These are phyloP conservation scores for Spatholobus suberectus DNA, from an alignment of 306 rosid species.

Conservation along the genomic window DNA sequence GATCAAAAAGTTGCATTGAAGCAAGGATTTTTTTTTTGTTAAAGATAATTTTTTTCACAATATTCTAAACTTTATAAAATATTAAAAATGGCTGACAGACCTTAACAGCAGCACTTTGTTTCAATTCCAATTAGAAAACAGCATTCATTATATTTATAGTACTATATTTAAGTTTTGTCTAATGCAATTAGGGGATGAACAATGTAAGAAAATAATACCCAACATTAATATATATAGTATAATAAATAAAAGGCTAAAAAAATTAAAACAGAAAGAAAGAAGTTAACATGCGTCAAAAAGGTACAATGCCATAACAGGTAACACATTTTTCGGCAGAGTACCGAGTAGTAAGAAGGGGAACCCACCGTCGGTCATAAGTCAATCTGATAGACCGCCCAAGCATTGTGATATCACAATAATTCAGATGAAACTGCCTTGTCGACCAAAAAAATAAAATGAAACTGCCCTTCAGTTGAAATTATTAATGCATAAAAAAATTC, in stretches of 20 bases:
- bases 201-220: no score
- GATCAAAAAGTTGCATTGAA: no score
- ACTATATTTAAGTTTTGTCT: no score
- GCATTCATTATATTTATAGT: no score
- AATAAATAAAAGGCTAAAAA: neutral
- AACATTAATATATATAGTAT: no score
- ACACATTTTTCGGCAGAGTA: neutral
- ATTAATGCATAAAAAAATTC: neutral
- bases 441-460: neutral
- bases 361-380: neutral
- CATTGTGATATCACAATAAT: neutral
- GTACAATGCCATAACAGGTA: neutral
- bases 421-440: neutral
- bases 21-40: neutral
- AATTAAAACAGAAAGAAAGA: neutral
- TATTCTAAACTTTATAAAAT: neutral
- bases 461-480: neutral
- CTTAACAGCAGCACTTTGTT: no score
- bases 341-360: neutral
- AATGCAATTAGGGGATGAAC: no score
- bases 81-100: no score
- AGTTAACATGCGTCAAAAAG: no score
- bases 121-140: no score
- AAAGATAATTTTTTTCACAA: no score
- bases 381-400: no score